Base-by-base conservation (phyloP, 176 grass and related monocot species). In the Hordeum marinum region DNA sequence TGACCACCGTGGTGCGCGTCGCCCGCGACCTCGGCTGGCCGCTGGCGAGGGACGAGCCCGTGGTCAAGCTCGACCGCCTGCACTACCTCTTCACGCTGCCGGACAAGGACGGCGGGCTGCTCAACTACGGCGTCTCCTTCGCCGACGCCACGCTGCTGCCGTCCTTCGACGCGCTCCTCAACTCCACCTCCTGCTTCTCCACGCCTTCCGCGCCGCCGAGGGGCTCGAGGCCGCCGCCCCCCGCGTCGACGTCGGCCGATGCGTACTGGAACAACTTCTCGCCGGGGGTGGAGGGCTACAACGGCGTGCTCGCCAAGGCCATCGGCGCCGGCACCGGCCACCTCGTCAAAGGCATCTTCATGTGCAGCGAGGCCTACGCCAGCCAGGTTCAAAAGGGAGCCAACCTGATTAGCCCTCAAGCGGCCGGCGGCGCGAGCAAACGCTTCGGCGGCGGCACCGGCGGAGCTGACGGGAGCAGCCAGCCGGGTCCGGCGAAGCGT, bases 81-180 rank as follows among this genome's bases (percentile, higher is more conserved):
- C 91, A 95, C 87, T 98, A 95, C 81, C 88, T 98, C 80, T 95
- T 95, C 85, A 98, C 96, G 31, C 87, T 98, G 25, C 85, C 91
- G 4, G 93, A 89, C 80, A 83, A 72, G 84, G 87, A 88, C 20
- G 95, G 89, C 45, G 64, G 74, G 12, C 92, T 98, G 52, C 87
- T 98, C 85, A 98, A 98, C 85, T 98, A 95, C 14, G 96, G 96
- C 25, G 93, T 98, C 37, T 91, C 96, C 8, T 98, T 98, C 77
- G 48, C 68, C 0, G 77, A 92, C 76, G 45, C 45, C 27, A 2
- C 58, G 32, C 18, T 82, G 54, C 82, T 98, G 17, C 88, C 85
- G 70, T 87, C 89, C 18, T 89, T 98, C 4, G 96, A 98, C 73
- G 68, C 78, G 71, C 71, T 95, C 77, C 93, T 98, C 36, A 86